These are phyloP conservation scores for Schwanniomyces vanrijiae DNA, from an alignment of 805 yeast species.

Conservation along the genomic window DNA sequence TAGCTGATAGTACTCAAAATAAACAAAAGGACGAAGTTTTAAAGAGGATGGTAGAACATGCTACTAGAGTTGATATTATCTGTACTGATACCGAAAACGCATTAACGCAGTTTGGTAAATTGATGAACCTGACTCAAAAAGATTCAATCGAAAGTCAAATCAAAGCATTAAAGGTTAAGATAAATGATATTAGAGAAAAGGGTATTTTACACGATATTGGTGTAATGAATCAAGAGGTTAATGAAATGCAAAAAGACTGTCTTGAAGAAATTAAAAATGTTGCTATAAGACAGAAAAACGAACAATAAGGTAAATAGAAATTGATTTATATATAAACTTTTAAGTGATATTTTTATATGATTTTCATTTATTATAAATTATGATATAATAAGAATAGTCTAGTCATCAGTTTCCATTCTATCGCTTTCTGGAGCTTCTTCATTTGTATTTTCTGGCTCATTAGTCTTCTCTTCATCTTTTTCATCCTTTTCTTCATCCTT, in stretches of 20 bases:
- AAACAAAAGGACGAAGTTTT: conserved; percentile 59
- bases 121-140: conserved; percentile 52
- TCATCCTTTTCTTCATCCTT: conserved; percentile 36
- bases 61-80: conserved; percentile 74
- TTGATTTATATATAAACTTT: background rate
- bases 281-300: conserved; percentile 31
- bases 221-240: conserved; percentile 33
- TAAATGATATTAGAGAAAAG: conserved; percentile 33
- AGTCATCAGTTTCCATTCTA: conserved; percentile 41
- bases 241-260: conserved; percentile 36
- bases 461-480: conserved; percentile 18
- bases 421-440: conserved; percentile 18
- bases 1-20: conserved; percentile 65
- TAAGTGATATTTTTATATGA: background rate
- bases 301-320: conserved; percentile 4
- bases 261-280: conserved; percentile 40
- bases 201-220: conserved; percentile 32
- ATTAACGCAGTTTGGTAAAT: conserved; percentile 62
- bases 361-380: background rate
- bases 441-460: conserved; percentile 10
- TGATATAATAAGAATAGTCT: background rate
- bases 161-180: conserved; percentile 22
- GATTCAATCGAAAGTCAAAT: conserved; percentile 17
- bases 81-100: conserved; percentile 89
- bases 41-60: conserved; percentile 66